phyloP scores from a whole-genome alignment of 2,329 filamentous ascomycete genomes.

The Trichoderma sp. region DNA sequence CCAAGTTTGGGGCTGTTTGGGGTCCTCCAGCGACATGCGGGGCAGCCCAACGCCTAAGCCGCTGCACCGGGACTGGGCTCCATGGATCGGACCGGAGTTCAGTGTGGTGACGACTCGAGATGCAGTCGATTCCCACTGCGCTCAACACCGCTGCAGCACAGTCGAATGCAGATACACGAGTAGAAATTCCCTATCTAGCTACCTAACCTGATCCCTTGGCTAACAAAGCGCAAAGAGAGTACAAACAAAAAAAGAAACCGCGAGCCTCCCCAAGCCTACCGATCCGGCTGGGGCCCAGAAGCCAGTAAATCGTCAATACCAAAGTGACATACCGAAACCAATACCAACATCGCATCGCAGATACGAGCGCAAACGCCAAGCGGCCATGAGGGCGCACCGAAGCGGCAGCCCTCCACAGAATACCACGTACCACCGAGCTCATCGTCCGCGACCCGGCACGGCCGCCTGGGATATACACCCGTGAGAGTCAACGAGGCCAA shows the following conservation, averaged over 20 bases:
- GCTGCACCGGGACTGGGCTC: background rate
- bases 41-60: conserved; percentile 19
- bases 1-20: background rate
- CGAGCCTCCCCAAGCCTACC: background rate
- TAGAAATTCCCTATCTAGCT: conserved; percentile 23
- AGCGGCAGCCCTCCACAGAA: conserved; percentile 3
- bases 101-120: background rate
- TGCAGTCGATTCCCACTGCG: too few species aligned
- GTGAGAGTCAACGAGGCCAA: conserved; percentile 8
- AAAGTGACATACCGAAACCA: conserved; percentile 8
- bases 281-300: conserved; percentile 1
- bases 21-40: conserved; percentile 23
- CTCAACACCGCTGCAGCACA: background rate
- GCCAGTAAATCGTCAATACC: conserved; percentile 13
- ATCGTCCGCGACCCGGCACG: conserved; percentile 20
- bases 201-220: conserved; percentile 18
- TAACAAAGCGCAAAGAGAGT: background rate
- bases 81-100: background rate
- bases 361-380: conserved; percentile 15
- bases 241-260: background rate
- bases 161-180: background rate
- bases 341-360: conserved; percentile 4
- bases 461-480: conserved; percentile 13
- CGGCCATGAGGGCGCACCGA: conserved; percentile 1
- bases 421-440: background rate